A percentile compares a stretch with the other conserved stretches of the same genome.
phyloP scores from a whole-genome alignment of 1,284 basidiomycete genomes.

The Tetrapyrgos nigripes region DNA sequence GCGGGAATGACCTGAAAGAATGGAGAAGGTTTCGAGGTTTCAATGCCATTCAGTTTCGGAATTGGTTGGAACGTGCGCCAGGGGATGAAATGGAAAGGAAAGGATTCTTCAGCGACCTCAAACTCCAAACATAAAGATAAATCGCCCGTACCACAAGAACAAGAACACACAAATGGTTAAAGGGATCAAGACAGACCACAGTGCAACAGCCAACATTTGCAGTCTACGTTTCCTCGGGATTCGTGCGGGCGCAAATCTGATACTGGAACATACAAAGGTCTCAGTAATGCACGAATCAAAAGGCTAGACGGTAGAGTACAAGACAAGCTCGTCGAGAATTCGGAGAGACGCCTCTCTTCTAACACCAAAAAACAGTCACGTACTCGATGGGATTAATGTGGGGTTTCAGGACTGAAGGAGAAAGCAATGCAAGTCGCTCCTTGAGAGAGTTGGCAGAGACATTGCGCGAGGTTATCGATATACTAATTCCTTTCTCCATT shows the following conservation, averaged over 20 bases:
- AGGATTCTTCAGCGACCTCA: too few relatives aligned
- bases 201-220: constrained; percentile 86
- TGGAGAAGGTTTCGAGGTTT: too few relatives aligned
- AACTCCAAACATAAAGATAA: constrained; percentile 9
- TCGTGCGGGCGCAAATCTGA: constrained; percentile 73
- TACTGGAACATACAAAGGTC: background rate
- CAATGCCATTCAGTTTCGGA: too few relatives aligned
- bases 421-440: constrained; percentile 63
- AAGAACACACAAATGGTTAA: constrained; percentile 77
- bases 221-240: constrained; percentile 83
- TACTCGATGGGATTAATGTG: constrained; percentile 75
- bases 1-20: constrained; percentile 91
- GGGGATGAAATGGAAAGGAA: too few relatives aligned
- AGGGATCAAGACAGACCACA: constrained; percentile 86
- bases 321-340: too few relatives aligned
- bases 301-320: constrained; percentile 6
- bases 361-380: constrained; percentile 34
- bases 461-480: constrained; percentile 31
- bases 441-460: constrained; percentile 59
- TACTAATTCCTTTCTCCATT: constrained; percentile 27
- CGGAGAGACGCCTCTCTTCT: background rate
- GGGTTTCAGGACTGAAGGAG: constrained; percentile 55
- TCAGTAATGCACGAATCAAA: background rate
- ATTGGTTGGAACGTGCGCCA: constrained; percentile 5
- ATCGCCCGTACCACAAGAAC: constrained; percentile 67